Evolutionary conservation across 352 stramenopile species (phyloP).

Genomic region (Phytophthora pluvialis): DNA sequence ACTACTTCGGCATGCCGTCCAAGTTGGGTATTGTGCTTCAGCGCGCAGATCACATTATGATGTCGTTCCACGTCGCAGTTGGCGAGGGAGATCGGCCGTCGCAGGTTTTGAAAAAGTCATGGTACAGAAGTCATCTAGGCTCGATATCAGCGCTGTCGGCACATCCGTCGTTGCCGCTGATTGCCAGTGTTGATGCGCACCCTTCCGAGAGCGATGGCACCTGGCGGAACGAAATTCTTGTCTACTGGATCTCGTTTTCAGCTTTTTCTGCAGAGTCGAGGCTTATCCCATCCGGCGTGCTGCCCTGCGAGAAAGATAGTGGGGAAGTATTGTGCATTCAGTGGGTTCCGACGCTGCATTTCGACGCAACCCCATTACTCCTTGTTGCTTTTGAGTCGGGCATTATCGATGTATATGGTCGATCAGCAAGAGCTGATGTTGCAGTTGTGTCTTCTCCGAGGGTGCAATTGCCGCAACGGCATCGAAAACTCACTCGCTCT

Average conservation of each 20-base stretch:
- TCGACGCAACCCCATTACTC: constrained; percentile 79
- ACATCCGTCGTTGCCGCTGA: constrained; percentile 76
- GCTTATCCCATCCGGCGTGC: constrained; percentile 78
- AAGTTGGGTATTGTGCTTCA: constrained; percentile 81
- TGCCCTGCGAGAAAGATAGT: constrained; percentile 51
- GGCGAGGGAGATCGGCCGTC: constrained; percentile 43
- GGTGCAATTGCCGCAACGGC: constrained; percentile 19
- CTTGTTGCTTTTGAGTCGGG: constrained; percentile 69
- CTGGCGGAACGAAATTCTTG: constrained; percentile 67
- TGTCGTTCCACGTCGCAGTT: constrained; percentile 75
- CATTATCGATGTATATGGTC: constrained; percentile 68
- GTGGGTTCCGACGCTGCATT: constrained; percentile 83
- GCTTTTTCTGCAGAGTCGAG: constrained; percentile 82
- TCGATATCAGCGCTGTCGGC: constrained; percentile 72
- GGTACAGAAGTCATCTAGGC: constrained; percentile 77
- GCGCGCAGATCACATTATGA: constrained; percentile 73
- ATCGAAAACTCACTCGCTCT: constrained; percentile 39
- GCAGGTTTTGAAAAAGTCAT: constrained; percentile 80
- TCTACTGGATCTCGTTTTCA: constrained; percentile 88
- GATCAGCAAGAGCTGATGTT: constrained; percentile 53
- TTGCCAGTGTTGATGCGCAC: constrained; percentile 68
- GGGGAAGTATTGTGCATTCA: constrained; percentile 76
- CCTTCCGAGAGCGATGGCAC: constrained; percentile 21
- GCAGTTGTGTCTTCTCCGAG: constrained; percentile 66
- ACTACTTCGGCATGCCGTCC: constrained; percentile 72